These are phyloP conservation scores for Spathaspora gorwiae DNA, from an alignment of 805 yeast genomes.

Conservation along the genomic window DNA sequence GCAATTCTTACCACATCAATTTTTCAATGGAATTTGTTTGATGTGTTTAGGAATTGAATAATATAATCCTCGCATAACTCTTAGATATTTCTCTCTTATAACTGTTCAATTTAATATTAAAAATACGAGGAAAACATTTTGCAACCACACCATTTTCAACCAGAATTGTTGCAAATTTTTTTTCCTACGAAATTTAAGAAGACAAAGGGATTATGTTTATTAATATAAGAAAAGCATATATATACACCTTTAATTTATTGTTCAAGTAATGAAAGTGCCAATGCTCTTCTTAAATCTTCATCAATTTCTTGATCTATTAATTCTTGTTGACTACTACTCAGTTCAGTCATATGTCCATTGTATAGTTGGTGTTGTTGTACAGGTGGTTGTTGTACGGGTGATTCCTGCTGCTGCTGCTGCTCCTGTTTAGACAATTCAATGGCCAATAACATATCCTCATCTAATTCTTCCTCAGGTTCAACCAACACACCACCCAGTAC, in stretches of 20 bases:
- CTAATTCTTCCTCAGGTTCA: conserved; percentile 12
- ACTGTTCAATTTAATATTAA: too few species aligned
- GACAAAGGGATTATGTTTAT: too few species aligned
- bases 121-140: too few species aligned
- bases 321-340: neutral
- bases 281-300: conserved; percentile 14
- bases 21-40: too few species aligned
- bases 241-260: conserved; percentile 7
- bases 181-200: too few species aligned
- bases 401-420: neutral
- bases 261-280: conserved; percentile 19
- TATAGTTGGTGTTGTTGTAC: conserved; percentile 6
- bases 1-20: too few species aligned
- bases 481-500: neutral
- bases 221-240: neutral
- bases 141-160: too few species aligned
- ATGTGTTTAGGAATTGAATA: too few species aligned
- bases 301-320: conserved; percentile 9
- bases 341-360: neutral
- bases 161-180: too few species aligned
- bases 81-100: too few species aligned
- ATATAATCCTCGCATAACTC: too few species aligned
- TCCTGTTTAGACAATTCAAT: conserved; percentile 14
- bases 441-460: conserved; percentile 25
- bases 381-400: conserved; percentile 2